Conservation (phyloP, 805 yeast genomes). For the Candida mattraensis region DNA sequence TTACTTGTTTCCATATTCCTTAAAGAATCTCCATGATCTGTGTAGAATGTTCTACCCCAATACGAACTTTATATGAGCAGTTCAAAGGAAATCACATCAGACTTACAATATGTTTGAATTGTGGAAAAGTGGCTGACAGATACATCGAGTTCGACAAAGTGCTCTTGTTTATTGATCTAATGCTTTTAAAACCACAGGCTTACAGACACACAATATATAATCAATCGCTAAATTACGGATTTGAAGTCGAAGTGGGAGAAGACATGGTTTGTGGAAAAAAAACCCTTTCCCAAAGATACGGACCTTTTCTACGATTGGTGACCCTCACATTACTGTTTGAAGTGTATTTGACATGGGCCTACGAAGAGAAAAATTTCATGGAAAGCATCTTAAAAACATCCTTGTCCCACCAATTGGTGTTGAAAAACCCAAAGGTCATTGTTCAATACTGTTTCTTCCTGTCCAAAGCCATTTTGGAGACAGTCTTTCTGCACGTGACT, state of each 20-base stretch:
- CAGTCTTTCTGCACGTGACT: conserved; percentile 20
- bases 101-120: conserved; percentile 70
- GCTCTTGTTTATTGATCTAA: conserved; percentile 75
- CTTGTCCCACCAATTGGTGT: conserved; percentile 27
- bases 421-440: conserved; percentile 38
- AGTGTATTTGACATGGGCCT: conserved; percentile 89
- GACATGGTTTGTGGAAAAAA: conserved; percentile 2
- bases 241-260: conserved; percentile 31
- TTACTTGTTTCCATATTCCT: not conserved
- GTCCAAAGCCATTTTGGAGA: conserved; percentile 44
- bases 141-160: conserved; percentile 90
- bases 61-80: conserved; percentile 61
- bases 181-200: conserved; percentile 84
- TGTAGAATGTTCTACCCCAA: conserved; percentile 77
- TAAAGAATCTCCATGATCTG: conserved; percentile 63
- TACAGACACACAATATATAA: conserved; percentile 86
- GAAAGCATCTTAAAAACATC: conserved; percentile 25
- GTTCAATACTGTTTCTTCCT: conserved; percentile 60
- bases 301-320: conserved; percentile 45
- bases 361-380: conserved; percentile 62
- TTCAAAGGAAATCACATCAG: conserved; percentile 80
- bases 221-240: conserved; percentile 26
- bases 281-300: conserved; percentile 9
- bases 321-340: conserved; percentile 74
- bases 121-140: conserved; percentile 79